A percentile compares a stretch with the other conserved stretches of the same genome.
phyloP scores from a whole-genome alignment of 1,139 yeast genomes.

The Suhomyces bokatorum region DNA sequence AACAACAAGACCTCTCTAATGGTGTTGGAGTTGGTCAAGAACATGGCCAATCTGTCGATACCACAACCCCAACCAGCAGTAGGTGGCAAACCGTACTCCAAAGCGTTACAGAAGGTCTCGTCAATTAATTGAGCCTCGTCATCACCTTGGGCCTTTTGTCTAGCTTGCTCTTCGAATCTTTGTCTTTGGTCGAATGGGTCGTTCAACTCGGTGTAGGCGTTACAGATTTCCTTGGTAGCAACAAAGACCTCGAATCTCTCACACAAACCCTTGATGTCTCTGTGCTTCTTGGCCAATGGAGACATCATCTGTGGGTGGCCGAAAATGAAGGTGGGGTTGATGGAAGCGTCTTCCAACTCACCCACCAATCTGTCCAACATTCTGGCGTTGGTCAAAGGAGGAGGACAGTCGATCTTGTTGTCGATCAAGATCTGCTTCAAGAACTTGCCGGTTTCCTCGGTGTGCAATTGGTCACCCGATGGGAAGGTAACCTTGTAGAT shows the following conservation, averaged over 20 bases:
- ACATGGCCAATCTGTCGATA: conserved; percentile 97
- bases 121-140: conserved; percentile 97
- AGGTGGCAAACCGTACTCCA: conserved; percentile 98
- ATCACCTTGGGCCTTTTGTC: conserved; percentile 98
- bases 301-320: conserved; percentile 99
- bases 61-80: conserved; percentile 99
- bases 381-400: conserved; percentile 97
- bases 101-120: conserved; percentile 95
- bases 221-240: conserved; percentile 97
- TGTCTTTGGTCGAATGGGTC: conserved; percentile 98
- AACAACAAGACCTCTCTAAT: conserved; percentile 96
- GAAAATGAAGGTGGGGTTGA: conserved; percentile 95
- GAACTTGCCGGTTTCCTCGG: conserved; percentile 90
- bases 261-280: conserved; percentile 90
- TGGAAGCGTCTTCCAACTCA: conserved; percentile 86
- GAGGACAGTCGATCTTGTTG: conserved; percentile 86
- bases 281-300: conserved; percentile 95
- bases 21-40: conserved; percentile 92
- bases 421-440: conserved; percentile 76
- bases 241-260: conserved; percentile 98
- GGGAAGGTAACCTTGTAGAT: conserved; percentile 88
- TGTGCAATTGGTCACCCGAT: conserved; percentile 90
- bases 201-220: conserved; percentile 97
- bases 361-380: conserved; percentile 98
- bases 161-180: conserved; percentile 98